Evolutionary conservation across 768 basidiomycete genomes (phyloP), one percentile per base, ranked within the genome.

Genomic region (Hydnomerulius pinastri): DNA sequence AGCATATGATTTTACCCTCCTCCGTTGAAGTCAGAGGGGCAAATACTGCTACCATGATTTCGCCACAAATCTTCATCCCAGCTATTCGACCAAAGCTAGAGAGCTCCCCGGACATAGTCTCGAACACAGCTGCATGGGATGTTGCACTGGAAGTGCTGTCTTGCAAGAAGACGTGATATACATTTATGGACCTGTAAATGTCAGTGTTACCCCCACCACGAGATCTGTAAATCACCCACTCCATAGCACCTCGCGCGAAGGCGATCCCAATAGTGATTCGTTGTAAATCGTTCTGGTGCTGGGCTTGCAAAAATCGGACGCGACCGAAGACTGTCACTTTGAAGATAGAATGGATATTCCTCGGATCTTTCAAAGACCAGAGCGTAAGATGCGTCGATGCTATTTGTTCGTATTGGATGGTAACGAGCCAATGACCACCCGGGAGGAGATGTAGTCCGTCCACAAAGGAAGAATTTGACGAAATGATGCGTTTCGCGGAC

Each of bases 361-460:
- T 54, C 24, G 65, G 36, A 57, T 69, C 64, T n/a, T 60, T 61
- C 23, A 73, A 53, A 39, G 70, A 75, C 76, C 79, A 80, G 10
- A 82, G 59, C 10, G 71, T 73, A 18, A 83, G 57, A 25, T 68
- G 64, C 5, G 76, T 71, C 7, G 71, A 68, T 42, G 69, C 67
- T 2, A 54, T 58, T 3, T 52, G 62, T 46, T 67, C 63, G 8
- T 68, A 68, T 47, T 73, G 71, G 23, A 78, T 67, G 21, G 73
- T 74, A 4, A 80, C 68, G 20, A 82, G 73, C 76, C 77, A 81
- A 21, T 71, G 63, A 12, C 73, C 70, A n/a, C 77, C 78, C 5
- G 70, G 68, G 17, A 81, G 68, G 42, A 78, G 67, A 48, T 74
- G 74, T 66, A 82, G 74, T 40, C 73, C 70, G 24, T 71, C 68